phyloP scores from a whole-genome alignment of 202 grass and related monocot species.

The Brachypodium distachyon region DNA sequence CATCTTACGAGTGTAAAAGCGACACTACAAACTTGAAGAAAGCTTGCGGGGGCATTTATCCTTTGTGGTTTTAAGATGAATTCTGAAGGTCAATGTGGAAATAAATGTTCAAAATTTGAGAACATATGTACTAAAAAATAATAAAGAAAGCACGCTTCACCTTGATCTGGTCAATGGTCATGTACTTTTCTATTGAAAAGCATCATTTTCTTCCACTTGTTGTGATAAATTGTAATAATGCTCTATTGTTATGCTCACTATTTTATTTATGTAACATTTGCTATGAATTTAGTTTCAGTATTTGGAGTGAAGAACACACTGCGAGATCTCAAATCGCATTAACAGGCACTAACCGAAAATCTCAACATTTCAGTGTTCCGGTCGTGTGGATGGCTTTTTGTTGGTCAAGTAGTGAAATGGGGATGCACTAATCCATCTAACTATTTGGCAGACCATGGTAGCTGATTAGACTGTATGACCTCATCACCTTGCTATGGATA shows the following conservation, averaged over 20 bases:
- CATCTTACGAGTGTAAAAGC: neutral
- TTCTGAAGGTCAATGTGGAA: neutral
- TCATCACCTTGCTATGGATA: conserved; percentile 10
- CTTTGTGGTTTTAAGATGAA: conserved; percentile 13
- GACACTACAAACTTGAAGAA: neutral
- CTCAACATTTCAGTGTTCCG: neutral
- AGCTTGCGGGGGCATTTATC: neutral
- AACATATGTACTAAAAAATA: neutral
- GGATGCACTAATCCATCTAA: neutral
- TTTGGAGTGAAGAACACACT: conserved; percentile 6
- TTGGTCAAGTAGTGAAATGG: neutral
- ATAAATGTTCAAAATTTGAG: neutral
- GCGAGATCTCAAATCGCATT: neutral
- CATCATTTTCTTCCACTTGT: neutral
- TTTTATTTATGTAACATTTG: conserved; percentile 9
- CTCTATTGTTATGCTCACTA: neutral
- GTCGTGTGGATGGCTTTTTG: neutral
- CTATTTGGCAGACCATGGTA: conserved; percentile 1
- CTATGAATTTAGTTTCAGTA: conserved; percentile 20
- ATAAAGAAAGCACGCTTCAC: neutral
- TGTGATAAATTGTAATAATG: neutral
- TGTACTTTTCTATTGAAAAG: conserved; percentile 10
- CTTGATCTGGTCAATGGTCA: neutral
- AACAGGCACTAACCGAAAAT: conserved; percentile 7
- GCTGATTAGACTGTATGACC: neutral